Evolutionary conservation across 495 filamentous ascomycete species (phyloP).

Genomic region (Clavariopsis aquatica): DNA sequence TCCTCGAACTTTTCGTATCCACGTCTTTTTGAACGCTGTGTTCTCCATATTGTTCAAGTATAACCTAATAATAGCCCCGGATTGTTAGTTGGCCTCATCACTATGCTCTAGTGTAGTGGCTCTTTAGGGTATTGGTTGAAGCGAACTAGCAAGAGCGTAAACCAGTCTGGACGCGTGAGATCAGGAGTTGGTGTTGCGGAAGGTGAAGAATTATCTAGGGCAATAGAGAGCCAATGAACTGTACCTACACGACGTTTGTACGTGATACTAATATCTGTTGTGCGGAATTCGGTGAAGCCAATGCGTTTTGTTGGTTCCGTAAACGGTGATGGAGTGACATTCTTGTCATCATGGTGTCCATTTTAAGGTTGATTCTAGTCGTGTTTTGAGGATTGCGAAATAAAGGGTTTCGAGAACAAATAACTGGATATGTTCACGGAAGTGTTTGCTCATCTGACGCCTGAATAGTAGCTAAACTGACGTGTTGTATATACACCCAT

Average conservation of each 20-base stretch:
- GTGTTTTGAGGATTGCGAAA: not conserved
- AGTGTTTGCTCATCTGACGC: no score
- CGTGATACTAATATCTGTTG: not conserved
- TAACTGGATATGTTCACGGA: no score
- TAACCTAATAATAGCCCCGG: not conserved
- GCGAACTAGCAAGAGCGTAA: not conserved
- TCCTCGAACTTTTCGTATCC: not conserved
- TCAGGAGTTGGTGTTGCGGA: not conserved
- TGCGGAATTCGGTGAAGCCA: slow-evolving; percentile 3
- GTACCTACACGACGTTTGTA: not conserved
- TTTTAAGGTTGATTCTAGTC: no score
- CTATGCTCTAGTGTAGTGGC: not conserved
- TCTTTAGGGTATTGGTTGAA: not conserved
- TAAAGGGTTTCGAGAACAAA: not conserved
- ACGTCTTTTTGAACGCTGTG: not conserved
- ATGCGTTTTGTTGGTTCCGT: not conserved
- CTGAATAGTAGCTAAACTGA: no score
- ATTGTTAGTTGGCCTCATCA: not conserved
- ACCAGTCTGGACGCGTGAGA: not conserved
- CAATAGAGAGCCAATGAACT: not conserved
- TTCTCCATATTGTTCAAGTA: not conserved
- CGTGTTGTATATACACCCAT: no score
- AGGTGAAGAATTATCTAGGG: not conserved
- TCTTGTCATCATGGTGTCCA: not conserved
- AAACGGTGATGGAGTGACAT: not conserved